A percentile compares a stretch with the other conserved stretches of the same genome.
Conservation (phyloP, 441 rosid species). For the Gossypium davidsonii region DNA sequence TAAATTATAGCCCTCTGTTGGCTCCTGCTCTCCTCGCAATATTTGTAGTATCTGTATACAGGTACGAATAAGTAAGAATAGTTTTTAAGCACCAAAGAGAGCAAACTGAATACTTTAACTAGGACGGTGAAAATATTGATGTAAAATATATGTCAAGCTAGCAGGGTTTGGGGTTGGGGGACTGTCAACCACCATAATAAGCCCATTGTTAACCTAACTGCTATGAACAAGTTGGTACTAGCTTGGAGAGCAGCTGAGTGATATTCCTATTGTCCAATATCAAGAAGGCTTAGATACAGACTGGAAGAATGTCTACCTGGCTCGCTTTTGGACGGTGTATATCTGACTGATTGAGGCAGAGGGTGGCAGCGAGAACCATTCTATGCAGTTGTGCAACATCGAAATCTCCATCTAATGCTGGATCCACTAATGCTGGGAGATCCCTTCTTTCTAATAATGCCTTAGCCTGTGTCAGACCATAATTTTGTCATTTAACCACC, state of each 20-base stretch:
- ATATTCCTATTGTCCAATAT: background rate
- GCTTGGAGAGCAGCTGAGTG: background rate
- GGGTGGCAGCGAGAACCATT: constrained; percentile 20
- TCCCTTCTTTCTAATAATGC: constrained; percentile 16
- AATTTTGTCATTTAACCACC: background rate
- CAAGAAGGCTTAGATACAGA: background rate
- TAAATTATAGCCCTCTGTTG: constrained; percentile 15
- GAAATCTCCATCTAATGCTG: constrained; percentile 8
- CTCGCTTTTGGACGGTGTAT: constrained; percentile 14
- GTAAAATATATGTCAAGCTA: background rate
- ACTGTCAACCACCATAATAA: background rate
- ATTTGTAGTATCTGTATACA: constrained; percentile 16
- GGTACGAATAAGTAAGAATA: background rate
- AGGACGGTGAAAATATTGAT: background rate
- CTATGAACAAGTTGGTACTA: background rate
- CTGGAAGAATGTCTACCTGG: constrained; percentile 13
- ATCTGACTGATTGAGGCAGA: constrained; percentile 21
- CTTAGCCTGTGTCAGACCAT: constrained; percentile 20
- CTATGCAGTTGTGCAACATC: constrained; percentile 20
- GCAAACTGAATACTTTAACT: background rate
- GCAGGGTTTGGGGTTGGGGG: background rate
- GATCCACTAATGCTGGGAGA: constrained; percentile 19
- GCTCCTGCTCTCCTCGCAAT: constrained; percentile 14
- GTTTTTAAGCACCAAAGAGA: background rate
- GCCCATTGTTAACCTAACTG: background rate